A percentile compares a stretch with the other conserved stretches of the same genome.
Evolutionary conservation across 306 rosid genomes (phyloP).

Genomic region (Dryas drummondii): DNA sequence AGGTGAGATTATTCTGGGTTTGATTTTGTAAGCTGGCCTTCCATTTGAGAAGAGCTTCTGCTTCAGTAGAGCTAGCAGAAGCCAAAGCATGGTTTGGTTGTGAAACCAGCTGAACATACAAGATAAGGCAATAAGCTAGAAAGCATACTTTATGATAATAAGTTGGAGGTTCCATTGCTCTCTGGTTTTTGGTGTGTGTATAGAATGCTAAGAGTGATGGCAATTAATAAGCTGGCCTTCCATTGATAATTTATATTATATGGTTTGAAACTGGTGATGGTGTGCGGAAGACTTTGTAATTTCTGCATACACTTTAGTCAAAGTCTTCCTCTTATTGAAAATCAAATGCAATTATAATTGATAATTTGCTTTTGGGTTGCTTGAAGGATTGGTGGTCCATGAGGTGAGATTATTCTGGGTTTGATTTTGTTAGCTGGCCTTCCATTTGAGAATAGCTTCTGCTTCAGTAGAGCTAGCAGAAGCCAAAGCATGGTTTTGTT

Average conservation of each 20-base stretch:
- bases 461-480: neutral
- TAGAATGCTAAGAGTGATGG: no score
- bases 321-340: no score
- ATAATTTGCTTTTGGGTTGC: no score
- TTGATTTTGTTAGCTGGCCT: neutral
- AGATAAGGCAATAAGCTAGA: neutral
- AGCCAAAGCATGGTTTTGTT: neutral
- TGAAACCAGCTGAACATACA: neutral
- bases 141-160: no score
- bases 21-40: neutral
- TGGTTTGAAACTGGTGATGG: no score
- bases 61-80: neutral
- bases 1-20: neutral
- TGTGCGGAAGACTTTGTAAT: no score
- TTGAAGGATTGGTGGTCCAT: no score
- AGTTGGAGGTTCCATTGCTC: neutral
- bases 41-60: constrained; percentile 21
- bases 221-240: no score
- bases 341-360: no score
- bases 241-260: no score
- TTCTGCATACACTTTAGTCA: no score
- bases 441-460: constrained; percentile 20
- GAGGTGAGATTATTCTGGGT: neutral
- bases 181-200: neutral
- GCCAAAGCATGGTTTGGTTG: neutral